Base-by-base conservation (phyloP, 2,329 filamentous ascomycete genomes). In the Fusarium sororula region DNA sequence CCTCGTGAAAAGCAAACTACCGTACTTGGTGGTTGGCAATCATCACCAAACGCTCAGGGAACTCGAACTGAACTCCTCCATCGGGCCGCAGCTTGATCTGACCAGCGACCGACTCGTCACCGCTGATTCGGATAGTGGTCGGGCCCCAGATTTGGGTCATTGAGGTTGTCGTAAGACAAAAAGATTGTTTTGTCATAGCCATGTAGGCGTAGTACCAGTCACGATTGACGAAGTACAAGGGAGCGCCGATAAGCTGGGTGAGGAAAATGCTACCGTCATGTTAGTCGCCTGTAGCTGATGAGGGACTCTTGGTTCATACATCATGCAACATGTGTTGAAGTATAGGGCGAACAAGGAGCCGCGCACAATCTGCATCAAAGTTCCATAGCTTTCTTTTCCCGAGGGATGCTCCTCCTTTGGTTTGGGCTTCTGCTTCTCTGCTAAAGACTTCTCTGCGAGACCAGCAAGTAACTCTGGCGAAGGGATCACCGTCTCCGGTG, bases 121-220 rank as follows among this genome's bases (percentile, higher is more conserved):
- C 94, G 80, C 94, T 96, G 77, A 97, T 92, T 62, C 93, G 88
- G 63, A 97, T 92, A 9, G 91, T 88, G 1, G 94, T 96, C 7
- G 94, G 93, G n/a, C 93, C 92, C 92, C 94, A 97, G 86, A 93
- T 93, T 78, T 96, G 90, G 20, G 94, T 97, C 85, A 96, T 90
- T 50, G 92, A 92, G 26, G 92, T 95, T 72, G 92, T 91, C 50
- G 94, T 84, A 22, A 97, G 87, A 42, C 93, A 93, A 81, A 97
- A 97, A 4, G 90, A 93, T 79, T 94, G 90, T 82, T 97, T 97
- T 17, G 94, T 96, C 81, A 94, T 89, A 45, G 94, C 91, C 90
- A 97, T 97, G 84, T 94, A 97, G 71, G 91, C 89, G 82, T 97
- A 93, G 85, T 94, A 97, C 79, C 93, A 89, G 51, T 94, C 91